Conservation (phyloP, 176 grass and related monocot genomes). For the Saccharum spontaneum region DNA sequence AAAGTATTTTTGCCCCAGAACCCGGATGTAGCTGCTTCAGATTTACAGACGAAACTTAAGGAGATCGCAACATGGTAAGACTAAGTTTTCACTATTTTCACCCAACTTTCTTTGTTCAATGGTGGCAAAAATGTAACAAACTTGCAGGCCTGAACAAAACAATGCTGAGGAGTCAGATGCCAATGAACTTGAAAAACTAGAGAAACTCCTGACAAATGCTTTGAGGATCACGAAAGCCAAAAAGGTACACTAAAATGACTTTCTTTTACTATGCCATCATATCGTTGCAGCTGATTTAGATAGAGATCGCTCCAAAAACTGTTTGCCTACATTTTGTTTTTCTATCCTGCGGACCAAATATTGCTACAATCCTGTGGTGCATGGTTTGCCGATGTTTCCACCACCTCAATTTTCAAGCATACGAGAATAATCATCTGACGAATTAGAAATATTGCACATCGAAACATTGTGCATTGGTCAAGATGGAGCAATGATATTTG, state of each 20-base stretch:
- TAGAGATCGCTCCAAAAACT: background rate
- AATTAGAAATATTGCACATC: background rate
- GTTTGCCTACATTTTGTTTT: background rate
- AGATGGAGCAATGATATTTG: background rate
- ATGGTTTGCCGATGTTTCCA: background rate
- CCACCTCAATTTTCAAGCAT: background rate
- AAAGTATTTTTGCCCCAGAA: slow-evolving; percentile 9
- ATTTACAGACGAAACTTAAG: slow-evolving; percentile 35
- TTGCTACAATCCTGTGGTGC: background rate
- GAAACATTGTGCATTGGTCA: background rate
- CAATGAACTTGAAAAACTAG: slow-evolving; percentile 45
- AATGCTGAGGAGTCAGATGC: slow-evolving; percentile 47
- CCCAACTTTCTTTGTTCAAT: background rate
- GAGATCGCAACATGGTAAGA: slow-evolving; percentile 48
- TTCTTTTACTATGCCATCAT: background rate
- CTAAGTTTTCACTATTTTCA: slow-evolving; percentile 1
- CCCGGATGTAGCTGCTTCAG: slow-evolving; percentile 32
- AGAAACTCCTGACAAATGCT: slow-evolving; percentile 51
- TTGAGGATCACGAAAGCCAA: slow-evolving; percentile 47
- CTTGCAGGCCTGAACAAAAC: slow-evolving; percentile 44
- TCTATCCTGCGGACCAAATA: background rate
- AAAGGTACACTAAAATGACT: slow-evolving; percentile 36
- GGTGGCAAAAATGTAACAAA: background rate
- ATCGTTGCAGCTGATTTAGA: background rate
- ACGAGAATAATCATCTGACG: background rate